These are phyloP conservation scores for Epichloe brachyelytri DNA, from an alignment of 2,329 filamentous ascomycete genomes.

Conservation along the genomic window DNA sequence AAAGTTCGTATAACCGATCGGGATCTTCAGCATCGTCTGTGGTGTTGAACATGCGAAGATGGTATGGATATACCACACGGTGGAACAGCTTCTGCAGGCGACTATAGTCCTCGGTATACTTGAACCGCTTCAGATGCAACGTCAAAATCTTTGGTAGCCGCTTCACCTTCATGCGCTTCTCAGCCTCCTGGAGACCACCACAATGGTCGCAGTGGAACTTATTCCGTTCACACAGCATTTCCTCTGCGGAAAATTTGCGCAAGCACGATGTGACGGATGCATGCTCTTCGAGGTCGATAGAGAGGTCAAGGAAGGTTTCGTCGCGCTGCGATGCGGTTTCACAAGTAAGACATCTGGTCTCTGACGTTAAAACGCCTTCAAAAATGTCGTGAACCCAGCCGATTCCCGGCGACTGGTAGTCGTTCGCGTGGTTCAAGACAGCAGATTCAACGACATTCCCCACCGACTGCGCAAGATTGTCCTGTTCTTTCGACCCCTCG, in stretches of 20 bases:
- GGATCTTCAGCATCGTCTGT: conserved; percentile 90
- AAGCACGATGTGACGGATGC: conserved; percentile 93
- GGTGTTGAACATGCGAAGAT: conserved; percentile 92
- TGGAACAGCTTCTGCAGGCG: conserved; percentile 93
- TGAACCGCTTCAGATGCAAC: conserved; percentile 91
- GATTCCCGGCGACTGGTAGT: conserved; percentile 47
- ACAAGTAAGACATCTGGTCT: conserved; percentile 92
- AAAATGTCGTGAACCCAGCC: conserved; percentile 97
- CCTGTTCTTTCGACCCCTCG: conserved; percentile 25
- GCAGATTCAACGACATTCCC: conserved; percentile 23
- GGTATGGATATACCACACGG: conserved; percentile 91
- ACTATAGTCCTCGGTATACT: conserved; percentile 93
- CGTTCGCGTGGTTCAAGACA: conserved; percentile 23
- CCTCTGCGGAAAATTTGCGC: conserved; percentile 90
- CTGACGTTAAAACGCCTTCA: conserved; percentile 85
- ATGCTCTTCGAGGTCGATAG: conserved; percentile 89
- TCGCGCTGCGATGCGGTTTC: conserved; percentile 92
- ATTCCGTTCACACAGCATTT: conserved; percentile 96
- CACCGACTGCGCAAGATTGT: conserved; percentile 38
- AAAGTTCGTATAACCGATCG: conserved; percentile 88
- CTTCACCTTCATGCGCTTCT: conserved; percentile 99
- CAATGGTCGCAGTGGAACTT: conserved; percentile 99
- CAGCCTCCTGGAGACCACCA: conserved; percentile 89
- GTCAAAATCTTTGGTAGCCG: conserved; percentile 81
- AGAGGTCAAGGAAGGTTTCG: conserved; percentile 90